Evolutionary conservation across 768 basidiomycete genomes (phyloP).

Genomic region (Wakefieldia striispora): DNA sequence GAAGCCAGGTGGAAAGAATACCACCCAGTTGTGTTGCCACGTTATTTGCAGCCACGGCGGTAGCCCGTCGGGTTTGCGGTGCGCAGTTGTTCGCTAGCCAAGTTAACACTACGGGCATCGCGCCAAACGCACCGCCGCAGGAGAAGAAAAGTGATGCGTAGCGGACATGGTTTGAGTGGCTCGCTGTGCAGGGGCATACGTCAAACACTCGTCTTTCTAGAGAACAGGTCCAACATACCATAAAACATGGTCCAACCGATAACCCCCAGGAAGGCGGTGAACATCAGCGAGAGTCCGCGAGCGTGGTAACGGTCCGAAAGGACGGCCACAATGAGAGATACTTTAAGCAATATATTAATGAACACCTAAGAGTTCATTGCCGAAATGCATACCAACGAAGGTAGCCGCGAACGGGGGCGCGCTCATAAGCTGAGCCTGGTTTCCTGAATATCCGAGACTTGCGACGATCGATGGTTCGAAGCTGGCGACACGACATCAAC

Average conservation of each 20-base stretch:
- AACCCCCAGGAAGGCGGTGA: conserved; percentile 43
- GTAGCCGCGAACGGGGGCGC: conserved; percentile 53
- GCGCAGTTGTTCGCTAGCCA: conserved; percentile 64
- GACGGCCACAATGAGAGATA: conserved; percentile 40
- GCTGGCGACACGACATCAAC: conserved; percentile 40
- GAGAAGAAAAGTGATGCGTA: conserved; percentile 60
- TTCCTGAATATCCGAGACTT: conserved; percentile 53
- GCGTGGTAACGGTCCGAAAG: conserved; percentile 53
- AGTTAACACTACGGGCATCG: conserved; percentile 51
- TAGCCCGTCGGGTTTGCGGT: conserved; percentile 56
- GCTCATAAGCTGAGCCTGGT: conserved; percentile 58
- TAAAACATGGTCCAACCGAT: conserved; percentile 20
- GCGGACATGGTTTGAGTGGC: conserved; percentile 37
- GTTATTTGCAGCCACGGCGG: conserved; percentile 54
- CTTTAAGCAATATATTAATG: conserved; percentile 18
- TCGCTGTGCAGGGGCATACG: conserved; percentile 4
- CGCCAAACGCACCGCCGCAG: conserved; percentile 48
- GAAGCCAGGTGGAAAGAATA: conserved; percentile 60
- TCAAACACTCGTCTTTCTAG: background rate
- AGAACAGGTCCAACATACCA: background rate
- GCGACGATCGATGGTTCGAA: conserved; percentile 73
- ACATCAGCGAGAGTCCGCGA: conserved; percentile 47
- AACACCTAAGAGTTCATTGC: background rate
- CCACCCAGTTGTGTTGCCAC: conserved; percentile 57
- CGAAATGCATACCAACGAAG: conserved; percentile 40